A percentile compares a stretch with the other conserved stretches of the same genome.
These are phyloP conservation scores for Talaromyces trachyspermus DNA, from an alignment of 495 filamentous ascomycete genomes.

Conservation along the genomic window DNA sequence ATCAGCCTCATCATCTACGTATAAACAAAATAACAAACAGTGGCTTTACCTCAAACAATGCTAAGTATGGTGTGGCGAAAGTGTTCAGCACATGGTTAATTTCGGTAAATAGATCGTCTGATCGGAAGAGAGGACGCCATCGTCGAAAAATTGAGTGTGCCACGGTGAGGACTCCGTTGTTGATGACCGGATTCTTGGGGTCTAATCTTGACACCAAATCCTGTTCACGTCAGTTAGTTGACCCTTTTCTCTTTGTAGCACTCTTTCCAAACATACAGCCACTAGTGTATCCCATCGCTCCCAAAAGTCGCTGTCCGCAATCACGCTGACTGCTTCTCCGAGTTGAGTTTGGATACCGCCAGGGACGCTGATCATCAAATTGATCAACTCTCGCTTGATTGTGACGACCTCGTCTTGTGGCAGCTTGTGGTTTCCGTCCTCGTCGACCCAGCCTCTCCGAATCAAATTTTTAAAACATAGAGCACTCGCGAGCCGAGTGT, in stretches of 20 bases:
- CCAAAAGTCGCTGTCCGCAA: conserved; percentile 98
- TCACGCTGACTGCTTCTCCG: conserved; percentile 91
- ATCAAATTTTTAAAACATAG: conserved; percentile 99
- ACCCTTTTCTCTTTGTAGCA: background rate
- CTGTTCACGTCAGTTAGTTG: conserved; percentile 24
- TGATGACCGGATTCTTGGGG: conserved; percentile 64
- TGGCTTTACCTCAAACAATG: conserved; percentile 58
- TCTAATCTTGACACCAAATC: conserved; percentile 86
- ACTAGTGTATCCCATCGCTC: conserved; percentile 88
- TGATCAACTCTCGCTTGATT: conserved; percentile 91
- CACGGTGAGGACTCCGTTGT: conserved; percentile 91
- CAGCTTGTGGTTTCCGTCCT: conserved; percentile 86
- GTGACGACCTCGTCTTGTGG: conserved; percentile 68
- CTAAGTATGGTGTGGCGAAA: conserved; percentile 75
- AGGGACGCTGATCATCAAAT: conserved; percentile 90
- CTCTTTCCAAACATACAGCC: conserved; percentile 43
- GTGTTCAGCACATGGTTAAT: conserved; percentile 86
- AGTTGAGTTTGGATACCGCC: conserved; percentile 82
- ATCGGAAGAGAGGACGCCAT: conserved; percentile 89
- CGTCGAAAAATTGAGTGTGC: conserved; percentile 97
- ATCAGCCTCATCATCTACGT: background rate
- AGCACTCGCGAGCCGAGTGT: conserved; percentile 81
- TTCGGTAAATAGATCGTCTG: conserved; percentile 83
- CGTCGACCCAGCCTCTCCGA: conserved; percentile 84
- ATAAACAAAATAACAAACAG: background rate